Evolutionary conservation across 2,329 filamentous ascomycete genomes (phyloP), one percentile per base, ranked within the genome.

Genomic region (Orbilia ellipsospora): DNA sequence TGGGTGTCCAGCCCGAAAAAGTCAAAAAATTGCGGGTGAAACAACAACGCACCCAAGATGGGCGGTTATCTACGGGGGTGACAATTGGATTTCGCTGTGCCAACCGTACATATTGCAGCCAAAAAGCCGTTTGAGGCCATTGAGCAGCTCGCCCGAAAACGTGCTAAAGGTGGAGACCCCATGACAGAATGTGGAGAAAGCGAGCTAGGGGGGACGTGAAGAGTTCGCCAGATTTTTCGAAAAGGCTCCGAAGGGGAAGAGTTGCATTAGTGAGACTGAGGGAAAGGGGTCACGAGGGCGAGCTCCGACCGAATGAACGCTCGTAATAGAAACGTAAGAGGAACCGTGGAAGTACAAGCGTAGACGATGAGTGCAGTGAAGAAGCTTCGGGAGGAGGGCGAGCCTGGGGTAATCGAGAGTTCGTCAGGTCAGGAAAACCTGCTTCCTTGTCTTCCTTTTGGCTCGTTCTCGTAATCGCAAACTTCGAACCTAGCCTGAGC

Each of bases 311-410:
- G 55, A 57, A 60, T 62, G 62, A 60, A 52, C 40, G 45, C 59
- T 63, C 72, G 72, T 75, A 75, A 75, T 75, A 57, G 64, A 75
- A 75, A 75, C 72, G 72, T 75, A 75, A 75, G 10, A 75, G 63
- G 51, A 74, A 63, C 69, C 55, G 55, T 62, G 57, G 40, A 57
- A 63, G 68, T 64, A 26, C 54, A 72, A 65, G 67, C 67, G 60
- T 66, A 55, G 61, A 66, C 50, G 69, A 67, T 16, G 55, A 10
- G 65, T 54, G 55, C 23, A 36, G 48, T 13, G 20, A n/a, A 31
- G 31, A 52, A 72, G 2, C 45, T 69, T 69, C 65, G 65, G 65
- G 45, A 31, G 61, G 56, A 65, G 40, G 12, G 60, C 60, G 61
- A 55, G 65, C 51, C 18, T 18, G 63, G 42, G 42, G 28, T 12